Evolutionary conservation across 345 rosid genomes (phyloP).

Genomic region (Syzygium aromaticum): DNA sequence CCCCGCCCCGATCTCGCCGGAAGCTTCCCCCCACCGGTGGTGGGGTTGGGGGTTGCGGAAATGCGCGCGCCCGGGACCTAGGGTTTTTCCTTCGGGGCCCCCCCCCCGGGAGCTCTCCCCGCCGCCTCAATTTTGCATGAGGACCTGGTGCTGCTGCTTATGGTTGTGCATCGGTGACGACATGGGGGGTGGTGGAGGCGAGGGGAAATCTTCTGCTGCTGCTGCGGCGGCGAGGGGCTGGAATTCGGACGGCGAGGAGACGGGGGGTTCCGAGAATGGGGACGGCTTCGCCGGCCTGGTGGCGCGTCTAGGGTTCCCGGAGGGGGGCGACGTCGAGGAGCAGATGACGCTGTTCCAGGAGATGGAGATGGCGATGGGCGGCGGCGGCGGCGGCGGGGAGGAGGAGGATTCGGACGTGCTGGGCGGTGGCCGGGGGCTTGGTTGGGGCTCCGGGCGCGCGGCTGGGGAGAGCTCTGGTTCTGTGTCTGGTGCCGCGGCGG

Average conservation of each 20-base stretch:
- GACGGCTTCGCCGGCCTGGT: constrained; percentile 19
- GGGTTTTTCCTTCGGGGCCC: constrained; percentile 11
- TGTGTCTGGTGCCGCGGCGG: not conserved
- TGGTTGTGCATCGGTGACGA: constrained; percentile 41
- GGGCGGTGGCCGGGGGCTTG: not conserved
- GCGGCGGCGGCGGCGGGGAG: constrained; percentile 2
- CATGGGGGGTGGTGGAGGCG: constrained; percentile 12
- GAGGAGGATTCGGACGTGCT: not conserved
- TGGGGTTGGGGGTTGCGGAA: not conserved
- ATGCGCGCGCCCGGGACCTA: constrained; percentile 54
- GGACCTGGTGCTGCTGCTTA: constrained; percentile 73
- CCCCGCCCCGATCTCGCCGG: not conserved
- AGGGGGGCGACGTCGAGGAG: constrained; percentile 5
- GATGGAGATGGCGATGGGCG: not conserved
- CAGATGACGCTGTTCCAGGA: not conserved
- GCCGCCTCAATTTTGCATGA: constrained; percentile 52
- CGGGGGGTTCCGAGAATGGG: constrained; percentile 15
- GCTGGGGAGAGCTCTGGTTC: constrained; percentile 58
- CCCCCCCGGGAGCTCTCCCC: not conserved
- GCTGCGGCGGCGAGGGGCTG: not conserved
- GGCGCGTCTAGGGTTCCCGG: not conserved
- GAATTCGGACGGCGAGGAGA: constrained; percentile 21
- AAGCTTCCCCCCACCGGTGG: no score
- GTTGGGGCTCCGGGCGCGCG: constrained; percentile 9
- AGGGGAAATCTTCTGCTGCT: not conserved